Evolutionary conservation across 768 basidiomycete species (phyloP), one percentile per base, ranked within the genome.

Genomic region (Leccinum boreale): DNA sequence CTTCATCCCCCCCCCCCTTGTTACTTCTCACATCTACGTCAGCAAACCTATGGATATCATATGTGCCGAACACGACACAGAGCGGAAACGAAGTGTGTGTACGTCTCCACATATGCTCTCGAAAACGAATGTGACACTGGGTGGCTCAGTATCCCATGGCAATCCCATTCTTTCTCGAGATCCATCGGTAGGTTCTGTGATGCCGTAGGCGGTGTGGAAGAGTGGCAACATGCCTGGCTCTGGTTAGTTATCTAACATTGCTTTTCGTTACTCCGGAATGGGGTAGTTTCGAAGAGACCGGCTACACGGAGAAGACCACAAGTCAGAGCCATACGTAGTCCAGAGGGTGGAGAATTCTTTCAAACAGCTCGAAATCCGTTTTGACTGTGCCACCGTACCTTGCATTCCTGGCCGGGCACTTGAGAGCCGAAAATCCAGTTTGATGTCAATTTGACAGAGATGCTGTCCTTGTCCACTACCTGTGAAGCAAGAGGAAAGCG

Each of bases 341-440:
- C 89, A 29, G 29, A 29, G 29, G 29, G 10, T 29, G 29, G 29
- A 29, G 71, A 98, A 98, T 72, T 98, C 96, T 61, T 94, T 92
- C 89, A 14, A 14, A 53, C 5, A 31, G n/a, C 49, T 48, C 47
- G 48, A 29, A 26, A 9, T n/a, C 3, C 15, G 15, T 6, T 15
- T 97, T 96, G 39, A 98, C 71, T 50, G 96, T 83, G 28, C 97
- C 79, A 0, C 94, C 94, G 0, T 93, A 95, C 50, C 83, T 79
- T 0, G 88, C 81, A 71, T 94, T 17, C 35, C 1, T 36, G 35
- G 15, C 15, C 92, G 63, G 94, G 77, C 1, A 96, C 90, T 56
- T 81, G 83, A 5, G 90, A 29, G 29, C 29, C 29, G 29, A 95
- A 97, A 11, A 95, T 77, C 0, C 89, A 73, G 69, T 96, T 96